Conservation (phyloP, 2,329 filamentous ascomycete genomes). For the Alternaria conjuncta region DNA sequence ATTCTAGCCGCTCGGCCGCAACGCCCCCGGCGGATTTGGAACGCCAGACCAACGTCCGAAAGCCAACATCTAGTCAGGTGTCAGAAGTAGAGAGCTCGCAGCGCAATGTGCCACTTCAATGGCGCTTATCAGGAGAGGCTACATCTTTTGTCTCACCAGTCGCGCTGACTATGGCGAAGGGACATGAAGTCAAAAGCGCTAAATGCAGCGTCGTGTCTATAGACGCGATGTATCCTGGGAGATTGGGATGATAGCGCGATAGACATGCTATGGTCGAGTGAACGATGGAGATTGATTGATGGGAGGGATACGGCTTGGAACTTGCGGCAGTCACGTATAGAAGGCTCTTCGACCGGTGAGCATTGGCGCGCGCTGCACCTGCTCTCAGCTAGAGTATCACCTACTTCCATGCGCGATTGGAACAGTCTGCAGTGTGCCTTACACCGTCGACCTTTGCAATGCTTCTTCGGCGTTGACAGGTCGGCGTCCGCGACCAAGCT, state of each 20-base stretch:
- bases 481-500: background rate
- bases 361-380: background rate
- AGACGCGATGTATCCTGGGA: background rate
- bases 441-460: background rate
- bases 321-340: no score
- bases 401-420: background rate
- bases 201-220: background rate
- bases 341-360: background rate
- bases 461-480: background rate
- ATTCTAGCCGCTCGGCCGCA: background rate
- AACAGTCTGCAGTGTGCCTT: no score
- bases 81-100: slow-evolving; percentile 12
- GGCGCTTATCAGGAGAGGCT: slow-evolving; percentile 4
- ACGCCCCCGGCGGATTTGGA: background rate
- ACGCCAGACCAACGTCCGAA: background rate
- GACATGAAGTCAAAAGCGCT: background rate
- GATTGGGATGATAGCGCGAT: background rate
- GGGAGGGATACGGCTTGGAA: background rate
- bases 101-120: slow-evolving; percentile 10
- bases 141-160: background rate
- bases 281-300: background rate
- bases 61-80: background rate
- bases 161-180: background rate
- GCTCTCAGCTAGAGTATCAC: background rate
- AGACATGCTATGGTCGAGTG: background rate